These are phyloP conservation scores for Karstenula rhodostoma DNA, from an alignment of 2,329 filamentous ascomycete genomes.

Conservation along the genomic window DNA sequence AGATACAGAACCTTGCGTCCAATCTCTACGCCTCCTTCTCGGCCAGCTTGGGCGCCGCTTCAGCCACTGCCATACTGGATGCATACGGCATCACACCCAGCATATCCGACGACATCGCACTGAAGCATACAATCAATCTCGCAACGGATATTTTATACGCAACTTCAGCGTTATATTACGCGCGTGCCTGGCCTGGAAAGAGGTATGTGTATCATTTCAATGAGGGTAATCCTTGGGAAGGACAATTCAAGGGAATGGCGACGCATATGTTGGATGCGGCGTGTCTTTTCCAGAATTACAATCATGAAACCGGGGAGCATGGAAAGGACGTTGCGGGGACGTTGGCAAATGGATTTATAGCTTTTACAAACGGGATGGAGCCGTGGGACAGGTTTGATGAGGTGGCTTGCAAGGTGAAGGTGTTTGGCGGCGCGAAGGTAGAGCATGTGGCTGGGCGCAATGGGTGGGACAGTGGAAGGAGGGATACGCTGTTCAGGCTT, in stretches of 20 bases:
- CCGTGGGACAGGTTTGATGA: constrained; percentile 22
- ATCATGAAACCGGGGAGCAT: constrained; percentile 20
- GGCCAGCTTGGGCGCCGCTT: constrained; percentile 26
- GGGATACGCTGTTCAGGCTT: constrained; percentile 23
- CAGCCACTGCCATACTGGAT: constrained; percentile 34
- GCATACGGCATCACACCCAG: constrained; percentile 49
- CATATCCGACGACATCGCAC: constrained; percentile 48
- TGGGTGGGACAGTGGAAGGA: constrained; percentile 10
- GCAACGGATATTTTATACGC: constrained; percentile 56
- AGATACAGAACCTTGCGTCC: constrained; percentile 30
- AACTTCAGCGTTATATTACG: constrained; percentile 50
- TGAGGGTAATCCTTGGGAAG: constrained; percentile 37
- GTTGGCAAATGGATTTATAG: constrained; percentile 30
- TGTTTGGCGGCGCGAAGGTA: constrained; percentile 15
- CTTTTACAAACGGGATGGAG: constrained; percentile 27
- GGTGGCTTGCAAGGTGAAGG: constrained; percentile 7
- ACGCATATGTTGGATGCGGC: constrained; percentile 40
- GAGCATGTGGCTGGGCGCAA: constrained; percentile 11
- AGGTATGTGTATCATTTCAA: constrained; percentile 33
- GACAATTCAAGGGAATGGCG: constrained; percentile 28
- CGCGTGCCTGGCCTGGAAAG: constrained; percentile 32
- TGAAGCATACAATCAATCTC: constrained; percentile 50
- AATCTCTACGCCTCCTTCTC: constrained; percentile 40
- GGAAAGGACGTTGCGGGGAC: constrained; percentile 15
- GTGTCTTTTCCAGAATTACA: constrained; percentile 39